Evolutionary conservation across 2,329 filamentous ascomycete species (phyloP).

Genomic region (Alternaria atra): DNA sequence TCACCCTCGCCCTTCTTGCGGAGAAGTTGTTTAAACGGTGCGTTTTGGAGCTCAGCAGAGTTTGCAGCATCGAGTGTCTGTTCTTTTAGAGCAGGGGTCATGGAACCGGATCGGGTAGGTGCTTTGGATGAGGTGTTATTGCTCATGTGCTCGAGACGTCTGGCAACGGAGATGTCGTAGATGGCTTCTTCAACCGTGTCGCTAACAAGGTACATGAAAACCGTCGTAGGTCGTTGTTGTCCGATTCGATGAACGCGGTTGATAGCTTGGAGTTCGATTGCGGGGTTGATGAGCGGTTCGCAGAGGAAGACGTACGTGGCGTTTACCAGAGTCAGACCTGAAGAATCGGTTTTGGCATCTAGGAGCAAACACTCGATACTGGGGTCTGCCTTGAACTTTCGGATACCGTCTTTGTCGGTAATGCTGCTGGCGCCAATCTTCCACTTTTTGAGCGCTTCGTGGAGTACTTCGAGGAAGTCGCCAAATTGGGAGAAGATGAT

Average conservation of each 20-base stretch:
- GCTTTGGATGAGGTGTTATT: slow-evolving; percentile 29
- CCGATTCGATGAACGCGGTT: slow-evolving; percentile 95
- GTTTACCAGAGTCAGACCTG: slow-evolving; percentile 89
- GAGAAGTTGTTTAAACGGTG: slow-evolving; percentile 74
- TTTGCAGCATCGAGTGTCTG: slow-evolving; percentile 81
- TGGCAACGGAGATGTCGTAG: slow-evolving; percentile 82
- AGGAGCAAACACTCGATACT: slow-evolving; percentile 83
- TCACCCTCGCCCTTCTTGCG: slow-evolving; percentile 78
- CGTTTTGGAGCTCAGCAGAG: slow-evolving; percentile 80
- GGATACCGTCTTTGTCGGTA: slow-evolving; percentile 72
- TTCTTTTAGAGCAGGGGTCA: slow-evolving; percentile 59
- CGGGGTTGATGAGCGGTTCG: slow-evolving; percentile 92
- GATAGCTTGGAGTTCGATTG: slow-evolving; percentile 92
- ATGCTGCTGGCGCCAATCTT: slow-evolving; percentile 79
- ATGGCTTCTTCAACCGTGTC: slow-evolving; percentile 93
- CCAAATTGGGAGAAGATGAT: slow-evolving; percentile 94
- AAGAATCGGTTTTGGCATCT: slow-evolving; percentile 87
- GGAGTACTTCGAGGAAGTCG: slow-evolving; percentile 79
- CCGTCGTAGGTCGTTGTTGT: slow-evolving; percentile 84
- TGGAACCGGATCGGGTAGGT: slow-evolving; percentile 24
- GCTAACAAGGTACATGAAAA: slow-evolving; percentile 94
- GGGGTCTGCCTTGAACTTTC: slow-evolving; percentile 79
- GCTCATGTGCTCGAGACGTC: slow-evolving; percentile 80
- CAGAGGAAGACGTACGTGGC: slow-evolving; percentile 95
- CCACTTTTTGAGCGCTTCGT: slow-evolving; percentile 73